Percentiles rank a stretch among this genome's conserved stretches.
These are phyloP conservation scores for Saccharomycopsis babjevae DNA, from an alignment of 805 yeast species.

Conservation along the genomic window DNA sequence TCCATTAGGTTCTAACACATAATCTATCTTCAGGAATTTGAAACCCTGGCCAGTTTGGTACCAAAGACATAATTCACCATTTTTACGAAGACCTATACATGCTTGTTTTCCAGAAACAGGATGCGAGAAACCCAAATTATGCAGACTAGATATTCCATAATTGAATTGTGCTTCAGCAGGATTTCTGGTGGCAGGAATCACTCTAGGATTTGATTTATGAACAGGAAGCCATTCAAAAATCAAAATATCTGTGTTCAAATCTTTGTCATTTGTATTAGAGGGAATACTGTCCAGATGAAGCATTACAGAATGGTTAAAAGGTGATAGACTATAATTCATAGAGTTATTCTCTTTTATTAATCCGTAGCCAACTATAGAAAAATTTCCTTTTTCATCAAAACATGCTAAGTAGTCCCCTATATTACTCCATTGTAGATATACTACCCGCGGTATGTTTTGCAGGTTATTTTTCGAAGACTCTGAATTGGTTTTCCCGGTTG, in stretches of 20 bases:
- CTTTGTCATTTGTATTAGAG: not conserved
- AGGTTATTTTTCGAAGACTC: conserved; percentile 22
- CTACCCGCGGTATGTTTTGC: conserved; percentile 12
- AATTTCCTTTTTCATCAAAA: conserved; percentile 60
- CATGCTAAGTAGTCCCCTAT: conserved; percentile 75
- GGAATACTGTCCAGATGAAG: conserved; percentile 29
- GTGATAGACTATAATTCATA: conserved; percentile 12
- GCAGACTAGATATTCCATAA: conserved; percentile 51
- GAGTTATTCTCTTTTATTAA: conserved; percentile 25
- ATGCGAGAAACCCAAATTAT: conserved; percentile 53
- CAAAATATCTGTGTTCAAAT: conserved; percentile 24
- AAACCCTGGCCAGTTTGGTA: conserved; percentile 56
- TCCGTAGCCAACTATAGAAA: conserved; percentile 47
- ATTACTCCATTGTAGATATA: conserved; percentile 61
- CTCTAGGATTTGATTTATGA: conserved; percentile 56
- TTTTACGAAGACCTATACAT: conserved; percentile 51
- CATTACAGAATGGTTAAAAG: conserved; percentile 22
- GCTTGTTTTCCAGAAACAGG: conserved; percentile 64
- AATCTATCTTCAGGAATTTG: conserved; percentile 37
- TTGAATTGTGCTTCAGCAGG: conserved; percentile 28
- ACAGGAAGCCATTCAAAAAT: conserved; percentile 64
- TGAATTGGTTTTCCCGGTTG: conserved; percentile 19
- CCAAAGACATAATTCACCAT: conserved; percentile 50
- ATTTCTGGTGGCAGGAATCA: conserved; percentile 44
- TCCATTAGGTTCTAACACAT: not conserved